A percentile compares a stretch with the other conserved stretches of the same genome.
These are phyloP conservation scores for Fusarium metavorans DNA, from an alignment of 2,329 filamentous ascomycete genomes.

Conservation along the genomic window DNA sequence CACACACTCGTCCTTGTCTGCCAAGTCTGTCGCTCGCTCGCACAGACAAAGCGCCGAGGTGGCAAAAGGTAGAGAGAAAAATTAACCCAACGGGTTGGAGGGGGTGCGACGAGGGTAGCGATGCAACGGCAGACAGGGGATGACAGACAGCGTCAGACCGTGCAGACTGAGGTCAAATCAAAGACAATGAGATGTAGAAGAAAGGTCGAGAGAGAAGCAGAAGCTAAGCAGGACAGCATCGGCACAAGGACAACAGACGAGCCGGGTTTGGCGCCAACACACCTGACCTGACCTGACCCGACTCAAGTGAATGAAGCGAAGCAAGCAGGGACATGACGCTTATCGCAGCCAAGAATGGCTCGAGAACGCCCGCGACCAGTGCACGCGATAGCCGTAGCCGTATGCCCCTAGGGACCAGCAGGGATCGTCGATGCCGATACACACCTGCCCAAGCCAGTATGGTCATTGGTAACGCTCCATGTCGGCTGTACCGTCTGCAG, in stretches of 20 bases:
- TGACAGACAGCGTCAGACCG: constrained; percentile 12
- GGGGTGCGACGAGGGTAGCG: constrained; percentile 22
- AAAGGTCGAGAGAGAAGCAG: not conserved
- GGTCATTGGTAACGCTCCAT: constrained; percentile 25
- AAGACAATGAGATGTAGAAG: not conserved
- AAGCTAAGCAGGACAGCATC: constrained; percentile 23
- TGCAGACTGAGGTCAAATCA: not conserved
- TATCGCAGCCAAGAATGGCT: constrained; percentile 37
- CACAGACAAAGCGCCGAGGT: constrained; percentile 19
- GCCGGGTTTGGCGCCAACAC: constrained; percentile 23
- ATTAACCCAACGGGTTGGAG: constrained; percentile 22
- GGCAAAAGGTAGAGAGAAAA: constrained; percentile 32
- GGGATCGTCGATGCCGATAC: constrained; percentile 32
- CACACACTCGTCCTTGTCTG: constrained; percentile 4
- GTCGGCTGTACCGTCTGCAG: not conserved
- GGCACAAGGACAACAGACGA: constrained; percentile 32
- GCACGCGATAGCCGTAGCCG: constrained; percentile 37
- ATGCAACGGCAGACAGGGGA: constrained; percentile 22
- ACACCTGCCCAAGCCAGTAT: constrained; percentile 20
- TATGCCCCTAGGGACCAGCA: constrained; percentile 8
- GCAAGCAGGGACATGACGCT: constrained; percentile 38
- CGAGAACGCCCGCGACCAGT: constrained; percentile 26
- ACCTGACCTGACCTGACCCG: not conserved
- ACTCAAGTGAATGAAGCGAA: not conserved
- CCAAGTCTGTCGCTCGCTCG: constrained; percentile 7